Evolutionary conservation across 345 rosid species (phyloP).

Genomic region (Passiflora organensis): DNA sequence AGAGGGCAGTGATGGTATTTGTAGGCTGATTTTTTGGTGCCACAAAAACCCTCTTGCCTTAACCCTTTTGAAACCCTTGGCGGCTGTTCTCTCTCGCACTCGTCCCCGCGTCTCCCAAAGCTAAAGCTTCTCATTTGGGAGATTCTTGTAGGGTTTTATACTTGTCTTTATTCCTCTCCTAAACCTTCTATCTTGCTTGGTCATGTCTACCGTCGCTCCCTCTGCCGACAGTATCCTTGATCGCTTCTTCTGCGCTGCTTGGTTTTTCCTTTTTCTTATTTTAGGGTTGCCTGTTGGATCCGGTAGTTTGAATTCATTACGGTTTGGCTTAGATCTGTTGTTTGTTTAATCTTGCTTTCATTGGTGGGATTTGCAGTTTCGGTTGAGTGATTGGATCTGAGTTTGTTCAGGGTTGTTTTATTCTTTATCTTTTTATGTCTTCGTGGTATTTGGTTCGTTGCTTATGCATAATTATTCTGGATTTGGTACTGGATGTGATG

Average conservation of each 20-base stretch:
- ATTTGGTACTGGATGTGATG: no score
- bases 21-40: conserved; percentile 36
- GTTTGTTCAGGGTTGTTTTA: no score
- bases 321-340: no score
- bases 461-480: no score
- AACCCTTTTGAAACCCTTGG: conserved; percentile 33
- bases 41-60: conserved; percentile 45
- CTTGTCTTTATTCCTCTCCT: not conserved
- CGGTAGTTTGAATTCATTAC: no score
- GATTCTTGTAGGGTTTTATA: conserved; percentile 13
- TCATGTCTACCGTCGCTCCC: conserved; percentile 67
- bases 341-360: not conserved
- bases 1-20: conserved; percentile 44
- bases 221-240: conserved; percentile 74
- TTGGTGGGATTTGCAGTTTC: no score
- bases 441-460: no score
- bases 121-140: not conserved
- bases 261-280: no score
- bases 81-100: conserved; percentile 17
- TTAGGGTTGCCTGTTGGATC: not conserved
- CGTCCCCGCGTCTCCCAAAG: not conserved
- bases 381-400: no score
- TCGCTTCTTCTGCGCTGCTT: conserved; percentile 13
- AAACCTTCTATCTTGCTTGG: no score
- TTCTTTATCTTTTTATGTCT: no score